Evolutionary conservation across 2,329 filamentous ascomycete genomes (phyloP), one percentile per base, ranked within the genome.

Genomic region (Sporothrix schenckii): DNA sequence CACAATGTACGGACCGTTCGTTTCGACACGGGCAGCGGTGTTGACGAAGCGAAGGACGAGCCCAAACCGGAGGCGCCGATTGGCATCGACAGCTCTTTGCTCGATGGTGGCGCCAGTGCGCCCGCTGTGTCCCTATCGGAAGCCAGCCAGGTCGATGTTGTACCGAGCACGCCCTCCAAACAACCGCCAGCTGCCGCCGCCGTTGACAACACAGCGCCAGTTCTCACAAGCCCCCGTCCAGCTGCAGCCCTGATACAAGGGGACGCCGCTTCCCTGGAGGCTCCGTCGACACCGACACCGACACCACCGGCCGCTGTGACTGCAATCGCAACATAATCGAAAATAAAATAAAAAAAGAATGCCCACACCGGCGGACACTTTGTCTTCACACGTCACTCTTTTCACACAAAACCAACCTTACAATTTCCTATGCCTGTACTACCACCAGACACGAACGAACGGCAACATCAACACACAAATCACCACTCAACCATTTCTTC

Each of bases 1-100:
- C 61, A 52, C 27, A 70, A 52, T n/a, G 19, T 52, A 14, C 61
- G 69, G 41, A 67, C 44, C 6, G 69, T 70, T 19, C 69, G 53
- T 4, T 70, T 72, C 27, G 70, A 71, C 30, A 69, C 60, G 50
- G 66, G 50, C 34, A 7, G 6, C 34, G 7, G 34, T 34, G 9
- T 13, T 4, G 39, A 27, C n/a, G 65, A 30, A 2, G 16, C 7
- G 14, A 21, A 50, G 11, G 19, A 3, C 39, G 21, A 66, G 21
- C 41, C 41, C 11, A 44, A 11, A 10, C n/a, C 21, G 11, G 13
- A 30, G 4, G n/a, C n/a, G 0, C 39, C 5, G 4, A 24, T 30
- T 24, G 11, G 11, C 10, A 21, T 4, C 56, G 56, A n/a, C 6
- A 21, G 11, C 6, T 2, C 6, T 9, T 13, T 30, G 14, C 21